A percentile compares a stretch with the other conserved stretches of the same genome.
These are phyloP conservation scores for Prunus fruticosa DNA, from an alignment of 306 rosid genomes.

Conservation along the genomic window DNA sequence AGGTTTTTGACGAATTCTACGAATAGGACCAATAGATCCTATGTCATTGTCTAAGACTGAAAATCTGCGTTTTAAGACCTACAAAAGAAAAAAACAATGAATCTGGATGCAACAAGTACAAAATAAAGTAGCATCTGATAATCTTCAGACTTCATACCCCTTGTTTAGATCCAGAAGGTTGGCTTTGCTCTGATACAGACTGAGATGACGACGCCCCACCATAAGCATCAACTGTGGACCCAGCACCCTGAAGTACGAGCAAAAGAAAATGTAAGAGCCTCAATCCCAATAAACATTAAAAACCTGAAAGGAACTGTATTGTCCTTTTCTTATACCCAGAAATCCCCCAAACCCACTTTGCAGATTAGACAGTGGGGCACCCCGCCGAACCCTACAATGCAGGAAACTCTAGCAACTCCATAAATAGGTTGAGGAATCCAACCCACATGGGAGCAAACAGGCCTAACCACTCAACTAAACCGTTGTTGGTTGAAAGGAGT, in stretches of 20 bases:
- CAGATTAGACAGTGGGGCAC: background rate
- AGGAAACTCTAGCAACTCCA: background rate
- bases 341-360: background rate
- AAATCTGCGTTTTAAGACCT: slow-evolving; percentile 69
- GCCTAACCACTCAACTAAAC: background rate
- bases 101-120: slow-evolving; percentile 2
- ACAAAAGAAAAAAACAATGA: slow-evolving; percentile 14
- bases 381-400: background rate
- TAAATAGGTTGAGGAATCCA: background rate
- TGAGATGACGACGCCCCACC: slow-evolving; percentile 55
- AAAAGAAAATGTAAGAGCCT: slow-evolving; percentile 18
- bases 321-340: background rate
- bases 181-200: slow-evolving; percentile 45
- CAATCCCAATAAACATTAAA: background rate
- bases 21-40: slow-evolving; percentile 81
- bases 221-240: slow-evolving; percentile 35
- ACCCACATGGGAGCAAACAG: background rate
- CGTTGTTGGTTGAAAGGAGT: background rate
- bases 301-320: background rate
- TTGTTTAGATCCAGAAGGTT: slow-evolving; percentile 44
- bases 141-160: slow-evolving; percentile 48
- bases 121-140: slow-evolving; percentile 15
- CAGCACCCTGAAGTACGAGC: slow-evolving; percentile 44
- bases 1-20: slow-evolving; percentile 73
- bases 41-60: slow-evolving; percentile 69